Evolutionary conservation across 2,329 filamentous ascomycete species (phyloP), one percentile per base, ranked within the genome.

Genomic region (Pseudogymnoascus sp.): DNA sequence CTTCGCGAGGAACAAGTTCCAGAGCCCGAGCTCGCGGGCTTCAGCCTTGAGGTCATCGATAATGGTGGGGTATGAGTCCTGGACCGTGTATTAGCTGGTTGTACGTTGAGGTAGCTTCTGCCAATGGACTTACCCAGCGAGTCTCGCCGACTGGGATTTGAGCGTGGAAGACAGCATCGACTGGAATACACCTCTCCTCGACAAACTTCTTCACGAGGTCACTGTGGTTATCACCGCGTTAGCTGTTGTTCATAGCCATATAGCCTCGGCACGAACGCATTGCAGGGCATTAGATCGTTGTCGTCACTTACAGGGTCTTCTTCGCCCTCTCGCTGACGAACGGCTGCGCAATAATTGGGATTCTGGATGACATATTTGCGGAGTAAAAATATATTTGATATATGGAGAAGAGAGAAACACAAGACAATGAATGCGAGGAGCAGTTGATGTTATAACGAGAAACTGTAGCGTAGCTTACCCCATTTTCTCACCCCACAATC

Each of bases 1-100:
- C 79, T 90, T 93, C 67, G 94, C 91, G 69, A 99, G 78, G 81
- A 99, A 99, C 88, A 99, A 89, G 78, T 99, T 99, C 94, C 94
- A 99, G 52, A 99, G 81, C 1, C 93, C 94, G 26, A 96, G 83
- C 69, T 88, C 82, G 72, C 82, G 84, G 49, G 93, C 94, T 75
- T 92, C 90, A 67, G 78, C 80, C 83, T 97, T 97, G 69, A 99
- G 83, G 62, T 94, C 88, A 69, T 99, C 94, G 65, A 99, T 83
- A 69, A 97, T 82, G 43, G 81, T 74, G 0, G 94, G 93, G 74
- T 95, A 89, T 39, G 81, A 77, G 67, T 88, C 83, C 58, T 60
- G 33, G 21, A 26, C 16, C n/a, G 16, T 23, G 29, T 12, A 29
- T 60, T 60, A 60, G 58, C 38, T 60, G 33, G 58, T 38, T 38